Base-by-base conservation (phyloP, 1,139 yeast species). In the Saccharomycopsis hybrid region DNA sequence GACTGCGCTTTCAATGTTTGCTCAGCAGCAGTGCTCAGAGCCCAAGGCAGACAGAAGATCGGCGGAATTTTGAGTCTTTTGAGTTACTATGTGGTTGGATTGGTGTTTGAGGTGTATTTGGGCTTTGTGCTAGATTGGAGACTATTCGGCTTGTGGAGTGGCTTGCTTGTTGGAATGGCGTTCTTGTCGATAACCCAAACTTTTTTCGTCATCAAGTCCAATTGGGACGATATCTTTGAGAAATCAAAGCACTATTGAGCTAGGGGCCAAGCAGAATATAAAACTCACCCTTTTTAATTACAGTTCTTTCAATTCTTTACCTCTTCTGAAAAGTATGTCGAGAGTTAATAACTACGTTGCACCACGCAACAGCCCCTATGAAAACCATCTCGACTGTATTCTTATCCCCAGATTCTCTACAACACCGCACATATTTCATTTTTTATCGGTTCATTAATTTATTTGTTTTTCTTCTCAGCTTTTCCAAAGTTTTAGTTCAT, bases 11-110 rank as follows among this genome's bases (percentile, higher is more conserved):
- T 80, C 43, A 65, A 79, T 25, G 78, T 84, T 56, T 66, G 75
- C 25, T 71, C 81, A 1, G 79, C 77, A 3, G 87, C 86, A 2
- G 66, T 80, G 29, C 66, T 82, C 51, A 69, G 87, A 57, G 86
- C 83, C 7, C 87, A 81, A 63, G 87, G 86, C 3, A 66, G 85
- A 58, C 87, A 82, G 60, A 72, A 72, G 53, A 77, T 81, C 54
- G 87, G 86, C 2, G 85, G 85, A 1, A 70, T 74, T 57, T 62
- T 80, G 54, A 80, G 79, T 60, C 61, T 82, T 18, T 61, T 79
- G 46, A 69, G 79, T 42, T 82, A 81, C 61, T 82, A 82, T 58
- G 58, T 72, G 5, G 60, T 82, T 49, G 85, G 85, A 1, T 65
- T 82, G 47, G 86, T 87, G 0, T 65, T 70, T 50, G 82, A 85